Conservation (phyloP, 2,329 filamentous ascomycete genomes). For the Ceratocystis alfenasii region DNA sequence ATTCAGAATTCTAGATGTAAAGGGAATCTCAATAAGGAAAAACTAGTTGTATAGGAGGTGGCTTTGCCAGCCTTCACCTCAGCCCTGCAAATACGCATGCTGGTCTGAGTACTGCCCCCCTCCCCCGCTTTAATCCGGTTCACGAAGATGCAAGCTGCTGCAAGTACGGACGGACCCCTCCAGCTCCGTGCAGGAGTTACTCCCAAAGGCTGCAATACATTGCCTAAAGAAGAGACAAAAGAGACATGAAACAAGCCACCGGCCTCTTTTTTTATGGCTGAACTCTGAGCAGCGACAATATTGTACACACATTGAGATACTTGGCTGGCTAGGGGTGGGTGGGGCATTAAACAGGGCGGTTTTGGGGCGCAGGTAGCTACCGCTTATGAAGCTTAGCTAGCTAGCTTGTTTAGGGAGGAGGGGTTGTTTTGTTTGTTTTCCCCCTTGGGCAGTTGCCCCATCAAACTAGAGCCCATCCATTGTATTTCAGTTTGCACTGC, state of each 20-base stretch:
- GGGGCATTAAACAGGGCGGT: neutral
- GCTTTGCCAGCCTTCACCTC: constrained; percentile 10
- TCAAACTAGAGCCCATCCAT: neutral
- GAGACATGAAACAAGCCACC: neutral
- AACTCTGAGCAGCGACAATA: neutral
- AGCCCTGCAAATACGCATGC: constrained; percentile 2
- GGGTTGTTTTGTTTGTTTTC: neutral
- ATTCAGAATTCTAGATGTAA: neutral
- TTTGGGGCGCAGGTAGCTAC: constrained; percentile 9
- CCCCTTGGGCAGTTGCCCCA: neutral
- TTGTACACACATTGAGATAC: neutral
- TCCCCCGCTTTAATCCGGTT: neutral
- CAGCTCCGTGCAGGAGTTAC: neutral
- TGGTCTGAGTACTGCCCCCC: neutral
- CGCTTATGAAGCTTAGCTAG: neutral
- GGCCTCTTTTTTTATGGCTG: neutral
- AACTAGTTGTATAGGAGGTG: neutral
- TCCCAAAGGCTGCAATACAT: neutral
- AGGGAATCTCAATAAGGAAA: neutral
- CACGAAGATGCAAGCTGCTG: neutral
- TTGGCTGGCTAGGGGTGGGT: neutral
- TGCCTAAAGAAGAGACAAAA: neutral
- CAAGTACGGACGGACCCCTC: neutral
- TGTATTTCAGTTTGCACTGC: neutral
- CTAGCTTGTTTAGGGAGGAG: neutral